Percentiles rank a stretch among this genome's conserved stretches.
Conservation (phyloP, 1,284 basidiomycete genomes). For the Rhodofomes roseus region DNA sequence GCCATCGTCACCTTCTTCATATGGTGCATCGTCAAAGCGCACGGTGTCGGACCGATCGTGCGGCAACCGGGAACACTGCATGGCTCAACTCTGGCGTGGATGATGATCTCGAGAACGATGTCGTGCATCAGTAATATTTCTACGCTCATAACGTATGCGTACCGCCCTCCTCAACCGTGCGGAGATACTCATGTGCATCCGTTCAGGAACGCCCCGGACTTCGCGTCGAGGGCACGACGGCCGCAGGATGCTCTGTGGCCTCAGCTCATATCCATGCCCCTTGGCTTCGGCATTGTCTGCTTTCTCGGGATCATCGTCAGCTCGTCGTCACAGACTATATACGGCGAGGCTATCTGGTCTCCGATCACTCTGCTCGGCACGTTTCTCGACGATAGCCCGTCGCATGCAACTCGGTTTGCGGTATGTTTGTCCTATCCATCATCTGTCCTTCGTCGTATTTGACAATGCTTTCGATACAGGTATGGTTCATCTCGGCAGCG, state of each 20-base stretch:
- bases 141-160: conserved; percentile 60
- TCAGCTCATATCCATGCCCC: conserved; percentile 70
- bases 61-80: conserved; percentile 60
- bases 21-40: conserved; percentile 78
- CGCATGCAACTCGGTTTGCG: conserved; percentile 64
- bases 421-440: no score
- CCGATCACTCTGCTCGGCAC: conserved; percentile 70
- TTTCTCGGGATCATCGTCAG: conserved; percentile 86
- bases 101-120: conserved; percentile 76
- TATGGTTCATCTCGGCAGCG: conserved; percentile 73
- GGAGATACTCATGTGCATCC: no score
- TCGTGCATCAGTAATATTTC: conserved; percentile 80
- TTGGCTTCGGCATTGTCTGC: conserved; percentile 75
- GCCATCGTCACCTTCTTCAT: conserved; percentile 78
- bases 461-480: no score
- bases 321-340: conserved; percentile 72
- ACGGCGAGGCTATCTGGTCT: conserved; percentile 77
- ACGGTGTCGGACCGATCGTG: conserved; percentile 78
- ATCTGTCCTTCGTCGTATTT: no score
- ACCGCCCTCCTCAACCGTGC: background rate
- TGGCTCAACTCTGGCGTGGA: conserved; percentile 74
- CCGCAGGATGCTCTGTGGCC: conserved; percentile 69
- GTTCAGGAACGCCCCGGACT: conserved; percentile 71
- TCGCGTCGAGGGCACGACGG: conserved; percentile 68
- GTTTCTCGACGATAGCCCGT: conserved; percentile 66